phyloP scores from a whole-genome alignment of 306 rosid species.

The Sphenostylis stenocarpa region DNA sequence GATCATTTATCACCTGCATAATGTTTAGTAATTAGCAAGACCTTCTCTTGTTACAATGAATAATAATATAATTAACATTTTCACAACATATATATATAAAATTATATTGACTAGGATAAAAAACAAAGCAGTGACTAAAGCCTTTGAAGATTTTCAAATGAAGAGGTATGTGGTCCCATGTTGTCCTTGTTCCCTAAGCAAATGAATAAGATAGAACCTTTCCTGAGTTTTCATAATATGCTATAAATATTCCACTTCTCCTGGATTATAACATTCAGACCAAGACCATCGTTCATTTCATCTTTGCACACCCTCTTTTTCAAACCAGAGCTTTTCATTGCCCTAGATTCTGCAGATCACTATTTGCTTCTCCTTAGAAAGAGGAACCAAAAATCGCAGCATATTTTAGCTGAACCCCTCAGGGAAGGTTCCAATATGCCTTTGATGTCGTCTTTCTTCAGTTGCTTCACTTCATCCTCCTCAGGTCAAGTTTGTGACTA shows the following conservation, averaged over 20 bases:
- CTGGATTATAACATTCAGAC: neutral
- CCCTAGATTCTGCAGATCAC: neutral
- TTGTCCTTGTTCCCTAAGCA: neutral
- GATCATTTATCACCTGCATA: no score
- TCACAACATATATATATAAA: no score
- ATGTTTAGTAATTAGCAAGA: no score
- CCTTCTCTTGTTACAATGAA: no score
- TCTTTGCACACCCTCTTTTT: no score
- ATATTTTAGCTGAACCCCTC: no score
- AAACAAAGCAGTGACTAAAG: neutral
- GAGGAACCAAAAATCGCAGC: neutral
- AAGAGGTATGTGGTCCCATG: neutral
- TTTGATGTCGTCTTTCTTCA: slow-evolving; percentile 1
- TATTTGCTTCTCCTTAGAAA: neutral
- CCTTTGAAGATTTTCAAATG: neutral
- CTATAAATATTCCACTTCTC: neutral
- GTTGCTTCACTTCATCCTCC: slow-evolving; percentile 18
- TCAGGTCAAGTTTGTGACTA: slow-evolving; percentile 11
- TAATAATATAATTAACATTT: no score
- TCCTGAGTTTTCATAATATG: neutral
- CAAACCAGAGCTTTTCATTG: no score
- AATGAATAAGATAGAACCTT: neutral
- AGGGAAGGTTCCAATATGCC: neutral
- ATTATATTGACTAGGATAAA: no score
- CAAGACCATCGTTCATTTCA: no score